These are phyloP conservation scores for Graphium sp. DNA, from an alignment of 2,329 filamentous ascomycete species.

Conservation along the genomic window DNA sequence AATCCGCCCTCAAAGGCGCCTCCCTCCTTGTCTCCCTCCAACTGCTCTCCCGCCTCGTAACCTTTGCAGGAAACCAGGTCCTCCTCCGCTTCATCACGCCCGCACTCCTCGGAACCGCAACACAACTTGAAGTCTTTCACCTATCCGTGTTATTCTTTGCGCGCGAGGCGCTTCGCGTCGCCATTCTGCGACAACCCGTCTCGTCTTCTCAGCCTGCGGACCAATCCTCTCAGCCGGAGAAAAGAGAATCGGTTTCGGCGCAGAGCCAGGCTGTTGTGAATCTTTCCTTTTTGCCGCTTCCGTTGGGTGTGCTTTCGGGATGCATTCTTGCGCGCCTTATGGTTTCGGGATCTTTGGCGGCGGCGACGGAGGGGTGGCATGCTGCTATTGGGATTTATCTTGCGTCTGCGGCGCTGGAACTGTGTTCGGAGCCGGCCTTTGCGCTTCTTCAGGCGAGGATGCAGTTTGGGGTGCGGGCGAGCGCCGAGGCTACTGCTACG, in stretches of 20 bases:
- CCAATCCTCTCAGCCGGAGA: conserved; percentile 8
- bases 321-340: no score
- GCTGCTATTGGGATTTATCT: conserved; percentile 43
- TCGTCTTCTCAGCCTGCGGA: neutral
- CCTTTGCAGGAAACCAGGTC: conserved; percentile 83
- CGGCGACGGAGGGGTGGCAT: no score
- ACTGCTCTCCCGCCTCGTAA: conserved; percentile 70
- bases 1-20: conserved; percentile 50
- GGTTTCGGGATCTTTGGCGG: no score
- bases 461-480: conserved; percentile 63
- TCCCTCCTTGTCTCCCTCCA: conserved; percentile 80
- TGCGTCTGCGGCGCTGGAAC: conserved; percentile 48
- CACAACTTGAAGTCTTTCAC: conserved; percentile 85
- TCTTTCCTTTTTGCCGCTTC: conserved; percentile 63
- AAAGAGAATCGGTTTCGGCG: conserved; percentile 8
- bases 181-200: conserved; percentile 56
- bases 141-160: conserved; percentile 91
- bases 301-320: no score
- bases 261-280: conserved; percentile 70
- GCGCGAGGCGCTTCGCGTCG: conserved; percentile 78
- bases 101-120: conserved; percentile 65
- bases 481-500: conserved; percentile 70
- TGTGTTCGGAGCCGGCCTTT: conserved; percentile 78
- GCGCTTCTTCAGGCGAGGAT: conserved; percentile 71
- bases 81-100: conserved; percentile 80